Conservation (phyloP, 1,139 yeast species). For the Sugiyamaella sp. region DNA sequence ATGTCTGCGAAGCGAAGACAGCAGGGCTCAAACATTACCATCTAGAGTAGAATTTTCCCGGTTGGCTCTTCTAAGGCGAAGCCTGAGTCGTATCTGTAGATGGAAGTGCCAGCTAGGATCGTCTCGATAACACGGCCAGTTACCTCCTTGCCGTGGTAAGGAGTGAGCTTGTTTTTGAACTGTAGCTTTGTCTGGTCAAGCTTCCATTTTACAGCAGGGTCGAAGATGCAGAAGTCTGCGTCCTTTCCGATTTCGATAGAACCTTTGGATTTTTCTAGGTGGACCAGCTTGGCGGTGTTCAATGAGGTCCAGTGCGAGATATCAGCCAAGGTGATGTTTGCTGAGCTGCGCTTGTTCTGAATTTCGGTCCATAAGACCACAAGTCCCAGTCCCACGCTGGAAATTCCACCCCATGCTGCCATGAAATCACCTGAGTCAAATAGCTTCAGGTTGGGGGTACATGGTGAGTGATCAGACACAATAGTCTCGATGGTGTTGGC, state of each 20-base stretch:
- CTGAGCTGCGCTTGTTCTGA: constrained; percentile 42
- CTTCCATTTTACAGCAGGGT: constrained; percentile 58
- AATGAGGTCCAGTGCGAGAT: constrained; percentile 77
- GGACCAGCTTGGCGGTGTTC: constrained; percentile 86
- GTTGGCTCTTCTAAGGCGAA: constrained; percentile 23
- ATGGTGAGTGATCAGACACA: constrained; percentile 94
- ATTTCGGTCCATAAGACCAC: constrained; percentile 82
- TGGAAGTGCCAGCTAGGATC: constrained; percentile 69
- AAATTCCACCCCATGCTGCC: constrained; percentile 97
- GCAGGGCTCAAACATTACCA: no score
- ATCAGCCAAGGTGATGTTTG: constrained; percentile 54
- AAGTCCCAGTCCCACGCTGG: constrained; percentile 89
- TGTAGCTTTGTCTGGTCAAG: constrained; percentile 62
- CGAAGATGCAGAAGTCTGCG: constrained; percentile 85
- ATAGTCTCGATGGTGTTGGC: constrained; percentile 74
- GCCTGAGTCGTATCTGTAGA: constrained; percentile 49
- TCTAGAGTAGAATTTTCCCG: constrained; percentile 27
- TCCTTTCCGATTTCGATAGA: constrained; percentile 70
- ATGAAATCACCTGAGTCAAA: constrained; percentile 84
- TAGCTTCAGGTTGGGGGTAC: constrained; percentile 87
- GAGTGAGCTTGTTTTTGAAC: constrained; percentile 86
- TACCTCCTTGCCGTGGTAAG: constrained; percentile 72
- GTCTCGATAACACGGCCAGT: constrained; percentile 79
- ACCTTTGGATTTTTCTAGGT: constrained; percentile 74
- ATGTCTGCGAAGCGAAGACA: no score